Evolutionary conservation across 2,329 filamentous ascomycete species (phyloP), one percentile per base, ranked within the genome.

Genomic region (Xylariaceae sp.): DNA sequence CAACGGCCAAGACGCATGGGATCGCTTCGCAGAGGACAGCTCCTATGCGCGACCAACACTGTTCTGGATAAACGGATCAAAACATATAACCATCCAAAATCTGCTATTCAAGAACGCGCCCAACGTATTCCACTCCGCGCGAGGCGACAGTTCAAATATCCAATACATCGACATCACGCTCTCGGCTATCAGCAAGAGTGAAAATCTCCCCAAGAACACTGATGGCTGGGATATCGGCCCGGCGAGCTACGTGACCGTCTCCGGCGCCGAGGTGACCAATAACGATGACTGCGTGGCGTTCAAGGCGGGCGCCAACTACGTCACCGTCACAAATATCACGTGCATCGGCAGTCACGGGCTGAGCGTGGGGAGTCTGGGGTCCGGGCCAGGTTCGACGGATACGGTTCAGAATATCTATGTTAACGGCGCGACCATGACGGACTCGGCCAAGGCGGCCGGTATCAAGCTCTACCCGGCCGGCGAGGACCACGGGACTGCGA

Each of bases 171-270:
- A 62, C 47, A 48, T 62, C 15, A 23, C 34, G n/a, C 49, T 62
- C 0, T 53, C 57, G 6, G 60, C 60, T 2, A 48, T 18, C 18
- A 62, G 60, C 58, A 57, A 52, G 51, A 62, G 60, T 54, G 44
- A 18, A 49, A 62, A 62, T 11, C 51, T 55, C 6, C 54, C 60
- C 9, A 62, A 62, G 60, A 62, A 62, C 51, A 62, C 60, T 7
- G 60, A 62, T 30, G 60, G 58, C 58, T 62, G 60, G 60, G 60
- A 62, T 34, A 62, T 60, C 11, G 60, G 60, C 1, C 55, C 60
- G 15, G 57, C 60, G 3, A 60, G 54, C 49, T 55, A 60, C 39
- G 58, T 62, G 4, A 60, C 47, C 15, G 56, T 62, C 23, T 34
- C 60, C 1, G 44, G 53, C n/a, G 60, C 58, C 2, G 52, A 35